These are phyloP conservation scores for Apiotrichum mycotoxinovorans DNA, from an alignment of 1,284 basidiomycete species.

Conservation along the genomic window DNA sequence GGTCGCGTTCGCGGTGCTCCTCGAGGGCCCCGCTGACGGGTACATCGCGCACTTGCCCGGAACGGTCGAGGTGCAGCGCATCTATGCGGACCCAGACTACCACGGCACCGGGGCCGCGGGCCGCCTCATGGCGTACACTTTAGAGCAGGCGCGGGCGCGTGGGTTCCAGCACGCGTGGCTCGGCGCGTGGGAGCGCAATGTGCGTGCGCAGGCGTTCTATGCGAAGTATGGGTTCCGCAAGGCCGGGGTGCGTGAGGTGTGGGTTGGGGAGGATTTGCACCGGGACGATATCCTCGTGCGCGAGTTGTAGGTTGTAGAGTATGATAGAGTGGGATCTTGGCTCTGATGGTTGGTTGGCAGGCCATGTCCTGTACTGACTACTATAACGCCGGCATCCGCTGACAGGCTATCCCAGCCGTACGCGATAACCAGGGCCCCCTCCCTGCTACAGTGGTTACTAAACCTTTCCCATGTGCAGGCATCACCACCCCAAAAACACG, in stretches of 20 bases:
- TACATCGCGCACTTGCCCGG: conserved; percentile 8
- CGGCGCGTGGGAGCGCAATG: conserved; percentile 35
- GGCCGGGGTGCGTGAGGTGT: conserved; percentile 16
- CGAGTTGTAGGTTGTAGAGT: conserved; percentile 5
- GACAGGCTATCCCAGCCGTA: no score
- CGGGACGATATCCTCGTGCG: conserved; percentile 8
- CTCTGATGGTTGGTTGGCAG: no score
- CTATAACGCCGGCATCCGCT: no score
- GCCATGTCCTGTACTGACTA: no score
- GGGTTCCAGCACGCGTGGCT: conserved; percentile 31
- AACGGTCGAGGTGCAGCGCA: conserved; percentile 12
- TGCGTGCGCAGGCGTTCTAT: conserved; percentile 28
- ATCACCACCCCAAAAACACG: no score
- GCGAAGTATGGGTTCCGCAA: conserved; percentile 25
- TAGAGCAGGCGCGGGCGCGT: conserved; percentile 17
- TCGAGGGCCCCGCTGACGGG: background rate
- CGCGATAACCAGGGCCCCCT: no score
- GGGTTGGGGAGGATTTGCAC: conserved; percentile 12
- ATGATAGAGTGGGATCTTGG: no score
- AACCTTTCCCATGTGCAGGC: no score
- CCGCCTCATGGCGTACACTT: conserved; percentile 18
- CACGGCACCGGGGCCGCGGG: conserved; percentile 32
- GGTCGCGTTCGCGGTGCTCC: conserved; percentile 13
- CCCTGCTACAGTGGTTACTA: no score
- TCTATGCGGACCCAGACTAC: conserved; percentile 15